Conservation (phyloP, 768 basidiomycete genomes). For the Calocybe indica region DNA sequence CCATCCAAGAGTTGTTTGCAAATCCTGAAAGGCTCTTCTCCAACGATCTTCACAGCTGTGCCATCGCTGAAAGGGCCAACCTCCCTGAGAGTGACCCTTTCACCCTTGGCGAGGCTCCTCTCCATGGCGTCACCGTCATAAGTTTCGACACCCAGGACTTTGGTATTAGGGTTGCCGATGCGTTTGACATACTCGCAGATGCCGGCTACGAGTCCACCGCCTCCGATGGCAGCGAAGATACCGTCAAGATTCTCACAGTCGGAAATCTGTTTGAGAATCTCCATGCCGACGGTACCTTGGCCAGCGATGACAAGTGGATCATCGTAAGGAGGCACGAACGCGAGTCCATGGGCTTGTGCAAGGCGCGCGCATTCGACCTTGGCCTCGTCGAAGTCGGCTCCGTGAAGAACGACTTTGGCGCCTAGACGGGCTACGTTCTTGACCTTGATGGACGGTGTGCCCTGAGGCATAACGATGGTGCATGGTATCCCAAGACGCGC, state of each 20-base stretch:
- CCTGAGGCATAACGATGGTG: constrained; percentile 98
- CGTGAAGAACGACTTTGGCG: constrained; percentile 90
- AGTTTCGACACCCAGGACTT: constrained; percentile 90
- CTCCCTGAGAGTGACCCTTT: constrained; percentile 78
- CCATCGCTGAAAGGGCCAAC: constrained; percentile 98
- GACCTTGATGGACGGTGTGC: constrained; percentile 95
- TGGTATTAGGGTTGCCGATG: constrained; percentile 78
- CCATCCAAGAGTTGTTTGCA: constrained; percentile 82
- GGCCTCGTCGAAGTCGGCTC: constrained; percentile 92
- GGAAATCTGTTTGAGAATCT: constrained; percentile 85
- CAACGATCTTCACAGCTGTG: constrained; percentile 94
- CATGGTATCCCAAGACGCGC: constrained; percentile 82
- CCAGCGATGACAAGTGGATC: constrained; percentile 96
- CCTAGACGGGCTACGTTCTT: constrained; percentile 91
- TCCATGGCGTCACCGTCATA: constrained; percentile 93
- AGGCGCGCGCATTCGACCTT: constrained; percentile 91
- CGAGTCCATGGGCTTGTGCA: constrained; percentile 65
- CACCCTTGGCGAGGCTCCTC: constrained; percentile 71
- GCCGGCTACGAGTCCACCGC: constrained; percentile 90
- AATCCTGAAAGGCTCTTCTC: constrained; percentile 90
- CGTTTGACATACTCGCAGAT: constrained; percentile 90
- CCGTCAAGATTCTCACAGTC: constrained; percentile 73
- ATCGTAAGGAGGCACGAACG: constrained; percentile 96
- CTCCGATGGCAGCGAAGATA: constrained; percentile 89
- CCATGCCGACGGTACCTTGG: constrained; percentile 92